Conservation (phyloP, 352 stramenopile genomes). For the Pilasporangium apinafurcum region DNA sequence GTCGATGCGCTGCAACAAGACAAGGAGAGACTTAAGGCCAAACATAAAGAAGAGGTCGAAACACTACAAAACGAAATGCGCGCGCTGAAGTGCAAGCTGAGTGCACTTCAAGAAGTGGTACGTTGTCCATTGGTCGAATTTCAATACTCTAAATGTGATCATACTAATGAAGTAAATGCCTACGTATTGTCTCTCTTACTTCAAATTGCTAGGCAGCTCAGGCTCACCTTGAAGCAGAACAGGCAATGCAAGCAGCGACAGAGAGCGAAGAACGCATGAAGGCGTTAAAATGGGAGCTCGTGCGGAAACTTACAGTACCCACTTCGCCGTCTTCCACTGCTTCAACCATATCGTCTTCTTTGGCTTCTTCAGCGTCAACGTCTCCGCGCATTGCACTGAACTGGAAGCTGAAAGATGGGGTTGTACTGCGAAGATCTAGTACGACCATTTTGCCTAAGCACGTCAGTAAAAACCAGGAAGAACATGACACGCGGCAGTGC, state of each 20-base stretch:
- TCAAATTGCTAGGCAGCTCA: slow-evolving; percentile 25
- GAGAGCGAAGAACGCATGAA: slow-evolving; percentile 62
- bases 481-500: no score
- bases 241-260: slow-evolving; percentile 18
- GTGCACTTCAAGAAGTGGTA: slow-evolving; percentile 47
- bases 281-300: slow-evolving; percentile 68
- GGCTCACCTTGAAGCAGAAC: slow-evolving; percentile 48
- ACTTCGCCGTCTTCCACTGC: slow-evolving; percentile 1
- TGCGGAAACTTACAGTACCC: slow-evolving; percentile 34
- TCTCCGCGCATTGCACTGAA: slow-evolving; percentile 30
- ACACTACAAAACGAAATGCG: slow-evolving; percentile 39
- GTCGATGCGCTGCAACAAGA: slow-evolving; percentile 38
- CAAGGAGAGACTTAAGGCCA: slow-evolving; percentile 12
- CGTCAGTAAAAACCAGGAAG: no score
- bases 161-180: not conserved
- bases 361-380: slow-evolving; percentile 5
- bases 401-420: slow-evolving; percentile 52
- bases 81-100: slow-evolving; percentile 47
- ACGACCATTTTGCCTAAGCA: not conserved
- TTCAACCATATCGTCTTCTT: not conserved
- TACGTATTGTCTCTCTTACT: not conserved
- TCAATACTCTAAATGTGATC: not conserved
- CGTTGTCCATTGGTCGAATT: not conserved
- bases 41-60: slow-evolving; percentile 36
- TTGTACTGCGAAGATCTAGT: slow-evolving; percentile 19